Base-by-base conservation (phyloP, 2,329 filamentous ascomycete species). In the Calycina herbarum region DNA sequence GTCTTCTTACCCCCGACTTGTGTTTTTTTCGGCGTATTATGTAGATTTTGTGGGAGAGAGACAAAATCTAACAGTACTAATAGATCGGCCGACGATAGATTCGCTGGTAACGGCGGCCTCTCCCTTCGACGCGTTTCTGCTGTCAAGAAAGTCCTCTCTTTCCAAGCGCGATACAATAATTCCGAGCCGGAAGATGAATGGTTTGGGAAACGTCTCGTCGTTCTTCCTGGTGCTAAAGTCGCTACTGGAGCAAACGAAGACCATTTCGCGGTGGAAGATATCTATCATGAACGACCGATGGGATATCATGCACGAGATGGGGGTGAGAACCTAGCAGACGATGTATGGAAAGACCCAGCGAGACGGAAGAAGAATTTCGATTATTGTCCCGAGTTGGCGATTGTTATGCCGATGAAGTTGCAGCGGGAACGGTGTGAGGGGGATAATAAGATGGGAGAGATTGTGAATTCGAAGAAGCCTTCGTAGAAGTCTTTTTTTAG, bases 321-420 rank as follows among this genome's bases (percentile, higher is more conserved):
- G 10, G 81, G 83, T 54, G 71, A 65, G 3, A 68, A 75, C 27
- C 74, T 85, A 3, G 71, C 78, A 24, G 78, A 79, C 27, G 76
- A 72, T 2, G 79, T 85, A 17, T 86, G 84, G 84, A 79, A 79
- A 65, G 75, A 82, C 60, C 75, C 74, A 1, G 71, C 69, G 1
- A 77, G 79, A 66, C 77, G 84, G 40, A 78, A 80, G 68, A 74
- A 78, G 62, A 83, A 85, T 29, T 82, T 85, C 68, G 77, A 81
- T 20, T 86, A 86, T 74, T 86, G 85, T 67, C 85, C 84, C 1
- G 84, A 86, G 73, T 73, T 86, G 24, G 80, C 78, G 68, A 77
- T 86, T 72, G 82, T 85, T 65, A 79, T 86, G 78, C 80, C 83
- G 54, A 86, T 86, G 84, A 85, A 84, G 73, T 74, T 85, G 11